A percentile compares a stretch with the other conserved stretches of the same genome.
phyloP scores from a whole-genome alignment of 495 filamentous ascomycete species.

The Glarea lozoyensis region DNA sequence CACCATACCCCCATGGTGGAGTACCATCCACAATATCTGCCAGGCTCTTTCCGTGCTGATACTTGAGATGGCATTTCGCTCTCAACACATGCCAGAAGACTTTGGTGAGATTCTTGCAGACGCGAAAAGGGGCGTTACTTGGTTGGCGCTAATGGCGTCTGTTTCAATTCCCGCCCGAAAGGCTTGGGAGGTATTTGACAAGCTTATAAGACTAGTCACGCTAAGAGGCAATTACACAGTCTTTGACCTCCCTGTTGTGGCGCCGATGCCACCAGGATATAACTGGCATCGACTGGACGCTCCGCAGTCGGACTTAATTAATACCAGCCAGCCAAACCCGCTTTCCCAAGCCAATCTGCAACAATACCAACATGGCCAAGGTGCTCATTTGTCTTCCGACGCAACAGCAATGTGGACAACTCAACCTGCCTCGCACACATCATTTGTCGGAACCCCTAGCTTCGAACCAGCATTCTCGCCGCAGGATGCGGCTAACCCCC shows the following conservation, averaged over 20 bases:
- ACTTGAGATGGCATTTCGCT: constrained; percentile 45
- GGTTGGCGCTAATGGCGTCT: constrained; percentile 39
- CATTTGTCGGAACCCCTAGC: neutral
- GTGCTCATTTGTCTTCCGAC: neutral
- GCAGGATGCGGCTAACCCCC: constrained; percentile 4
- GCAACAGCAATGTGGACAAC: neutral
- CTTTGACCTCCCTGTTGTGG: constrained; percentile 10
- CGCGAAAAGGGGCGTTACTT: constrained; percentile 44
- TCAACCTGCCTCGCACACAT: neutral
- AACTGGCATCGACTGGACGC: constrained; percentile 6
- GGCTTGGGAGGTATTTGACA: constrained; percentile 47
- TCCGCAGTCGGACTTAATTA: neutral
- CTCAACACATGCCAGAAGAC: constrained; percentile 46
- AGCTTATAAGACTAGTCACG: constrained; percentile 35
- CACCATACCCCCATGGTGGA: constrained; percentile 53
- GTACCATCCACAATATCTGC: constrained; percentile 52
- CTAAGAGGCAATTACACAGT: constrained; percentile 23
- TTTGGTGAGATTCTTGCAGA: constrained; percentile 40
- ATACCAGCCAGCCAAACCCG: neutral
- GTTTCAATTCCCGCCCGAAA: constrained; percentile 37
- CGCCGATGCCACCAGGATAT: constrained; percentile 15
- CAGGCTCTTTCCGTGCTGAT: constrained; percentile 51
- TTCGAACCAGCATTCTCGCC: neutral
- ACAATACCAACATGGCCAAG: neutral
- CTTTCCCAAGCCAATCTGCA: constrained; percentile 2